Evolutionary conservation across 441 rosid genomes (phyloP), one percentile per base, ranked within the genome.

Genomic region (Viola pubescens): DNA sequence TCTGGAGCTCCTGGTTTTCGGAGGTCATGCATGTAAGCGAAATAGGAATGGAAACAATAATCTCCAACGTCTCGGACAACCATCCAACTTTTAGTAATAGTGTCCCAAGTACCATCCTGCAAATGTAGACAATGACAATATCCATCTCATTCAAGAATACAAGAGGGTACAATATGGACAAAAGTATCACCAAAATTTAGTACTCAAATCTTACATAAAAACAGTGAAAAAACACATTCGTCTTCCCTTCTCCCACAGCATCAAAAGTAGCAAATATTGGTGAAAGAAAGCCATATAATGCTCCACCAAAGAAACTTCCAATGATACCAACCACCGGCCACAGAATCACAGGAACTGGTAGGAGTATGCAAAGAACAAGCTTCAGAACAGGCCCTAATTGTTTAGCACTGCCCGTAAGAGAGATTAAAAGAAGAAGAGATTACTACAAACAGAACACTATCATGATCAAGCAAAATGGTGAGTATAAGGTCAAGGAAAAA

Each of bases 71-170:
- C 98, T 19, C 71, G 70, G 65, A 87, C 77, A 60, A 81, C 73
- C 6, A 89, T 92, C 73, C 73, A 81, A 75, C 91, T 73, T 4
- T 79, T 79, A 73, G 76, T 54, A 52, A 89, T 52, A 19, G 91
- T 83, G 69, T 82, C 79, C 92, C 92, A 84, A 59, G 97, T 92
- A 67, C 97, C 98, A 79, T 89, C 92, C 97, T 92, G 77, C n/a
- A 72, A 66, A 70, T 34, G 26, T 9, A 43, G 42, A 51, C 60
- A 59, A 41, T 40, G 40, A 13, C 54, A 4, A 43, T n/a, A 45
- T 68, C 63, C 19, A 51, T 19, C 51, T 6, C 46, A 74, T 10
- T 2, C 4, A 55, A 57, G 37, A 34, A 1, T 54, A 71, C 9
- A 45, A 49, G 39, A 57, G 56, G n/a, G 14, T 6, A 64, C 51